Base-by-base conservation (phyloP, 2,329 filamentous ascomycete species). In the Ploettnerulaceae sp. region DNA sequence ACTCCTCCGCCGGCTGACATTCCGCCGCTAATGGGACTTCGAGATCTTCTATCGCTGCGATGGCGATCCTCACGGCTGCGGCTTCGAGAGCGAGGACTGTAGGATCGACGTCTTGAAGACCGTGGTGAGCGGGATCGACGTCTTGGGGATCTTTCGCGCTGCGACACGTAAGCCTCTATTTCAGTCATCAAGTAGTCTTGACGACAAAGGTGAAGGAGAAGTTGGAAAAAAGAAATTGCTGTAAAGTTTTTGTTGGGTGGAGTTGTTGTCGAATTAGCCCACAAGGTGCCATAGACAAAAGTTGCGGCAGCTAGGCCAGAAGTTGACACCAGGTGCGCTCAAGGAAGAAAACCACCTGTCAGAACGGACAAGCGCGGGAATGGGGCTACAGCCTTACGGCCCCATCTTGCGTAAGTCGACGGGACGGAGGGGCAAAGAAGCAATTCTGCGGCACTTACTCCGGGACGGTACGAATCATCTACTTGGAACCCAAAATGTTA, bases 91-190 rank as follows among this genome's bases (percentile, higher is more conserved):
- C 86, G 82, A 54, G 84, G 84, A 51, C 85, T 88, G 66, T 86
- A 89, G 42, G 86, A 90, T 59, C 86, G 82, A 64, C 86, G 84
- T 64, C 77, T 80, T 64, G 78, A 71, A 53, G 75, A 73, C 63
- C 85, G 87, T 72, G 88, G 85, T 64, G 89, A 94, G 70, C 89
- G 83, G 67, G 80, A 79, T 69, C 85, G 82, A 66, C 84, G 82
- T 64, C 84, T 83, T 59, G 84, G 88, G 67, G 84, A 84, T 73
- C 83, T 86, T 81, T 94, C 88, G 69, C 87, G 86, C 86, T 91
- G 75, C 57, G 52, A 59, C 49, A 55, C 54, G 60, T 65, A 58
- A 64, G 62, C 59, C 45, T 63, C 57, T 57, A 52, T 55, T 47
- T 57, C 48, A 57, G 51, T 56, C 57, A 62, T 62, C 25, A 53